phyloP scores from a whole-genome alignment of 2,329 filamentous ascomycete genomes.

The Diaporthe sp. region DNA sequence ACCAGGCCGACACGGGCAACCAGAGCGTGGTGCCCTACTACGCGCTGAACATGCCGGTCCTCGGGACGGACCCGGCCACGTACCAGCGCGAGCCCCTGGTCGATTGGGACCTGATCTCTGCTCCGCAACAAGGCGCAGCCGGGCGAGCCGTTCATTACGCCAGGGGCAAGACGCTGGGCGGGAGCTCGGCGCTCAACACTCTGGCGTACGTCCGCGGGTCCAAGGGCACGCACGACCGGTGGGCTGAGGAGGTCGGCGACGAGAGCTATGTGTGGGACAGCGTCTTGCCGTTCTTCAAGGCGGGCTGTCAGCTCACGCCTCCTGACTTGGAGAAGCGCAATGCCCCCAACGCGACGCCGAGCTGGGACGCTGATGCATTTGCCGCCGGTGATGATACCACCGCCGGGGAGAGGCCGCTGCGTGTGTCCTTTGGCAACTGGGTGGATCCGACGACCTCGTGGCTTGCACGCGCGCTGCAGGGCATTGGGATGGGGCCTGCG shows the following conservation, averaged over 20 bases:
- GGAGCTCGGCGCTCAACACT: slow-evolving; percentile 15
- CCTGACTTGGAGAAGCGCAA: slow-evolving; percentile 12
- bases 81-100: slow-evolving; percentile 29
- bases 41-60: neutral
- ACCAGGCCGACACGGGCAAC: slow-evolving; percentile 31
- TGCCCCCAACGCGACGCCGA: slow-evolving; percentile 5
- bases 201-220: slow-evolving; percentile 13
- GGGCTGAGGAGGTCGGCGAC: slow-evolving; percentile 29
- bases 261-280: slow-evolving; percentile 12
- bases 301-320: slow-evolving; percentile 5
- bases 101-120: slow-evolving; percentile 31
- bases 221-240: slow-evolving; percentile 2
- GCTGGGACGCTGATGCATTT: slow-evolving; percentile 20
- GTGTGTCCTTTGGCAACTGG: slow-evolving; percentile 31
- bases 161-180: slow-evolving; percentile 26
- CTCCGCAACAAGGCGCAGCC: neutral
- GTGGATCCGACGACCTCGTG: slow-evolving; percentile 28
- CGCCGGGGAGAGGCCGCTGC: slow-evolving; percentile 7
- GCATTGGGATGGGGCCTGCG: slow-evolving; percentile 12
- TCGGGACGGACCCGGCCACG: neutral
- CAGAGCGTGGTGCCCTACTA: slow-evolving; percentile 32
- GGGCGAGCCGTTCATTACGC: slow-evolving; percentile 12
- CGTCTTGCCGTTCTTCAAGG: slow-evolving; percentile 13
- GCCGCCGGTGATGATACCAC: neutral
- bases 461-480: slow-evolving; percentile 17